Percentiles rank a stretch among this genome's conserved stretches.
Evolutionary conservation across 1,139 yeast genomes (phyloP).

Genomic region (Protomyces inouyei): DNA sequence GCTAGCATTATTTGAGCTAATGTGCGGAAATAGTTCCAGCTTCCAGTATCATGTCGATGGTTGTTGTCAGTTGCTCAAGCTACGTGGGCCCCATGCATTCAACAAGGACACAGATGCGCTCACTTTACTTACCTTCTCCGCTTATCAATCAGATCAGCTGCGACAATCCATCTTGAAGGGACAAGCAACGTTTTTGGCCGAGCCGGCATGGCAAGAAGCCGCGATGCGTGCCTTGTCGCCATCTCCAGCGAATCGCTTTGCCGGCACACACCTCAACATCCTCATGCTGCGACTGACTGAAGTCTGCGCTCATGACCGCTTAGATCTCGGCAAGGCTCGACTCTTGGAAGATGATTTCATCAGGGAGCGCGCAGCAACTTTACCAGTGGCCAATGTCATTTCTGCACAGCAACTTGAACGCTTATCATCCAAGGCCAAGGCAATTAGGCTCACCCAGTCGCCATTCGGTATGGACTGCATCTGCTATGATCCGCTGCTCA

Average conservation of each 20-base stretch:
- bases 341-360: background rate
- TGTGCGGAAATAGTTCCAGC: background rate
- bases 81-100: background rate
- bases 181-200: background rate
- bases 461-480: background rate
- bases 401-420: background rate
- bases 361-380: background rate
- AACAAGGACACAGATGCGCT: background rate
- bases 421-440: background rate
- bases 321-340: background rate
- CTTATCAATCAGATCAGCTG: background rate
- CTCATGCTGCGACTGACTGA: background rate
- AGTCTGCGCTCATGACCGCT: background rate
- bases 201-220: background rate
- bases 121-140: background rate
- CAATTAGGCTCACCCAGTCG: background rate
- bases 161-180: background rate
- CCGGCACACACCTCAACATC: background rate
- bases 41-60: background rate
- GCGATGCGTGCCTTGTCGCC: background rate
- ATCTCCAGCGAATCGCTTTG: background rate
- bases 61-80: background rate
- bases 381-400: background rate
- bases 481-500: background rate
- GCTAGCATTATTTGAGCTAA: background rate